Evolutionary conservation across 2,329 filamentous ascomycete species (phyloP), one percentile per base, ranked within the genome.

Genomic region (Stachybotrys chlorohalonatus): DNA sequence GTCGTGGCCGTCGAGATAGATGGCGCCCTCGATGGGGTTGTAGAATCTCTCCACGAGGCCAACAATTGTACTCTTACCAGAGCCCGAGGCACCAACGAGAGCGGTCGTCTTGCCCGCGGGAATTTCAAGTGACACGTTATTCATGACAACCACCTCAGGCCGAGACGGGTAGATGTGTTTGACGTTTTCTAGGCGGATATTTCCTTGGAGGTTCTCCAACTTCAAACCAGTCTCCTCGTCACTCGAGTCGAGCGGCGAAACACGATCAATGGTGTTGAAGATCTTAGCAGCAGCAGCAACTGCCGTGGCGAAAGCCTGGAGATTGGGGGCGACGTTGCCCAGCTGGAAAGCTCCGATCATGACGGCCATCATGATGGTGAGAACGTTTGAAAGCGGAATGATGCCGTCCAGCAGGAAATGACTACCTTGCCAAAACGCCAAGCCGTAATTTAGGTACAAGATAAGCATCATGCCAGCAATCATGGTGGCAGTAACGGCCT

Each of bases 141-240:
- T 77, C 85, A 97, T 93, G 46, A 97, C 89, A 1, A 85, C 82
- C 5, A 96, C 91, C 63, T 96, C 92, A 0, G 92, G 90, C 11
- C 94, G 83, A 6, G 91, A 96, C 5, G 94, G 94, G 64, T 99
- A 97, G 62, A 96, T 93, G 70, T 96, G 92, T 69, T 89, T 94
- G 66, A 97, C 79, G 61, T 90, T 81, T 61, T 85, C 82, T 49
- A 99, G 80, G 60, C 92, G 87, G 55, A 99, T 86, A 15, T 82
- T 83, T 31, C 94, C 94, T 56, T 87, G 76, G 2, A 96, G 78
- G 17, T 82, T 70, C 1, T 90, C 84, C 1, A 95, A 79, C 60
- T 79, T 91, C 57, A 82, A 76, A n/a, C 93, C 94, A 8, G 79
- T 75, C 7, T 81, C 77, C 2, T 80, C 82, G 2, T 80, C 82